Evolutionary conservation across 169 alveolate species (phyloP).

Genomic region (Plasmodium cynomolgi): DNA sequence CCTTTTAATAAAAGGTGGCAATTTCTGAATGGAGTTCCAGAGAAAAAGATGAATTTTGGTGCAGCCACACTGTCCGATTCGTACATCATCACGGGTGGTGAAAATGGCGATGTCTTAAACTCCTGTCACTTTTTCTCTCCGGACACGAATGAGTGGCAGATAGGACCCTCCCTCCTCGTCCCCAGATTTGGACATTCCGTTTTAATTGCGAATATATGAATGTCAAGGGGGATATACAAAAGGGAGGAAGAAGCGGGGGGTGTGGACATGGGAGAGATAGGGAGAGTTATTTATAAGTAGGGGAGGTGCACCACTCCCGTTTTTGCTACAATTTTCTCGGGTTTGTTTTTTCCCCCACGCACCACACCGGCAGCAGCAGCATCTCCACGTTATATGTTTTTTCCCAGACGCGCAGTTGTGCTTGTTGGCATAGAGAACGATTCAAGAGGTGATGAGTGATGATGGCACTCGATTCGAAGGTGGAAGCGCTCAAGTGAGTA

Average conservation of each 20-base stretch:
- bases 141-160: constrained; percentile 84
- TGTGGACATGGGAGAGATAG: not conserved
- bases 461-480: not conserved
- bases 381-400: not conserved
- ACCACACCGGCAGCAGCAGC: not conserved
- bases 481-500: not conserved
- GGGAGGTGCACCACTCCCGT: not conserved
- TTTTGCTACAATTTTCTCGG: not conserved
- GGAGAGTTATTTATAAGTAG: not conserved
- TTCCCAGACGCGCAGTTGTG: not conserved
- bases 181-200: constrained; percentile 87
- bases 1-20: constrained; percentile 82
- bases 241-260: not conserved
- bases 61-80: constrained; percentile 79
- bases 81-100: constrained; percentile 83
- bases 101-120: constrained; percentile 82
- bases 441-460: not conserved
- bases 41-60: constrained; percentile 83
- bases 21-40: constrained; percentile 82
- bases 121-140: constrained; percentile 83
- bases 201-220: constrained; percentile 78
- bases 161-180: constrained; percentile 83
- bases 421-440: not conserved
- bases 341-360: not conserved
- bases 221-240: not conserved